Conservation (phyloP, 768 basidiomycete species). For the Serendipita sp. region DNA sequence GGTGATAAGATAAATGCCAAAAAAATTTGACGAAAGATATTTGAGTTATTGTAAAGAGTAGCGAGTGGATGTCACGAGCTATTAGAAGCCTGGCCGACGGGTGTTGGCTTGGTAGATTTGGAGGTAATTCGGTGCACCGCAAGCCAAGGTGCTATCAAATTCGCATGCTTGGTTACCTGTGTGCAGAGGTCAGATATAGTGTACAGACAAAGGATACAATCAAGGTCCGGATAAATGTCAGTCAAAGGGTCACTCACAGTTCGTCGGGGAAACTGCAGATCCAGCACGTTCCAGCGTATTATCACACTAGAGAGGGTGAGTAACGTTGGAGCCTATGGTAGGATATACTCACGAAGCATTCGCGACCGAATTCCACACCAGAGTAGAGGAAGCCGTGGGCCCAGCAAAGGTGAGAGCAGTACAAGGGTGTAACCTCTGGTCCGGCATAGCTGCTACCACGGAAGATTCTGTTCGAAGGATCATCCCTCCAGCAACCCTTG, state of each 20-base stretch:
- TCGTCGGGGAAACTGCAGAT: not conserved
- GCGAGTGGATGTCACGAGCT: not conserved
- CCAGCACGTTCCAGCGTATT: not conserved
- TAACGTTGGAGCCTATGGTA: not conserved
- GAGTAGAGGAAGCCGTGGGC: not conserved
- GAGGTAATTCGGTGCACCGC: constrained; percentile 1
- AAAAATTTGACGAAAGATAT: not conserved
- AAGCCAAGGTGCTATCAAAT: not conserved
- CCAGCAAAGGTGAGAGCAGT: not conserved
- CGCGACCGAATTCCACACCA: not conserved
- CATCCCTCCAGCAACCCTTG: not conserved
- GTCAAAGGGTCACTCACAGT: not conserved
- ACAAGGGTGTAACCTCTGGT: not conserved
- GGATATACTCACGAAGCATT: not conserved
- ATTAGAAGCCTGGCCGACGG: not conserved
- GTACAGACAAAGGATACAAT: not conserved
- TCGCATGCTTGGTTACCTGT: constrained; percentile 1
- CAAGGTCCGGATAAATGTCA: too few relatives aligned
- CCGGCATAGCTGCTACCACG: not conserved
- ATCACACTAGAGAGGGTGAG: not conserved
- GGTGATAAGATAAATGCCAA: too few relatives aligned
- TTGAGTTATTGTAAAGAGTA: not conserved
- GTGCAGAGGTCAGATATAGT: not conserved
- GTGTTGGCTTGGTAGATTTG: not conserved
- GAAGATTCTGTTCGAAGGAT: not conserved